Conservation (phyloP, 768 basidiomycete species). For the Boletus speciosus region DNA sequence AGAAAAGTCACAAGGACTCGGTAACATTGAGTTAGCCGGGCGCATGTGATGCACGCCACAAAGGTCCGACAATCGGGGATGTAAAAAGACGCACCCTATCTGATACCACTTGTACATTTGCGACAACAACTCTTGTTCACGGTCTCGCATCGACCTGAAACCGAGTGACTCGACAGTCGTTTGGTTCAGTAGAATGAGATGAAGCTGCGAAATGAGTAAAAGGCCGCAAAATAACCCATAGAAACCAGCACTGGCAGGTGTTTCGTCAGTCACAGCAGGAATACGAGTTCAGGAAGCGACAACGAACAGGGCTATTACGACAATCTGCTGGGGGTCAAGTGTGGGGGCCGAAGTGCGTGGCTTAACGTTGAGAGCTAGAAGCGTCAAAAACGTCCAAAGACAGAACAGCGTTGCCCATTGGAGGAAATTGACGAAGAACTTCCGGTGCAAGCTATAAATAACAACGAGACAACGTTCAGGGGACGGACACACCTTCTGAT, state of each 20-base stretch:
- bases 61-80: background rate
- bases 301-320: conserved; percentile 70
- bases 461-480: background rate
- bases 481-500: conserved; percentile 65
- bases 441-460: background rate
- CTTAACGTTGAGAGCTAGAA: conserved; percentile 51
- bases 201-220: conserved; percentile 56
- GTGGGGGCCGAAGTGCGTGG: conserved; percentile 18
- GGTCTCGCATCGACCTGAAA: conserved; percentile 56
- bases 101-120: conserved; percentile 54
- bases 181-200: conserved; percentile 57
- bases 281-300: background rate
- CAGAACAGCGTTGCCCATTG: conserved; percentile 59
- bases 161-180: conserved; percentile 81
- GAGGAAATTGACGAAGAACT: conserved; percentile 87
- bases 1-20: background rate
- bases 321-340: conserved; percentile 67
- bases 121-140: conserved; percentile 51
- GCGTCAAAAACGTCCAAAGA: conserved; percentile 58
- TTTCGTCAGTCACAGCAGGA: conserved; percentile 5
- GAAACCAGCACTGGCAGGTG: conserved; percentile 51
- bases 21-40: background rate
- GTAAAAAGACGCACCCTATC: conserved; percentile 41
- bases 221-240: conserved; percentile 68
- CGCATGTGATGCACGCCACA: background rate